A percentile compares a stretch with the other conserved stretches of the same genome.
These are phyloP conservation scores for Coprinellus micaceus DNA, from an alignment of 768 basidiomycete genomes.

Conservation along the genomic window DNA sequence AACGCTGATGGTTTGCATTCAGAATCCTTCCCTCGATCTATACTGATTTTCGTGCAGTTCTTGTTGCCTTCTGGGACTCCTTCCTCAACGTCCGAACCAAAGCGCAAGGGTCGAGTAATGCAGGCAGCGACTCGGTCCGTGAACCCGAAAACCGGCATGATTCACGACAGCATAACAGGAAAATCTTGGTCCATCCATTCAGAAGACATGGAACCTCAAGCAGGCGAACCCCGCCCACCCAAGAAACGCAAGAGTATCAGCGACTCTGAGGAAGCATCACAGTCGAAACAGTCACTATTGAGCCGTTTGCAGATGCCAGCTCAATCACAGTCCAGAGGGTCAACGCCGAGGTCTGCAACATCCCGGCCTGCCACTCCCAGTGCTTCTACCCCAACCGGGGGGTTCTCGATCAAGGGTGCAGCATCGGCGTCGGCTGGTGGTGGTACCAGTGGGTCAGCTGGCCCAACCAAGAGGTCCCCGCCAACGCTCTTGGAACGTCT, in stretches of 20 bases:
- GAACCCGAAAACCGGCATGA: background rate
- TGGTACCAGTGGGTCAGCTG: background rate
- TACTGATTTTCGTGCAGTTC: conserved; percentile 9
- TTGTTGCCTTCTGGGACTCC: background rate
- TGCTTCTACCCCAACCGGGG: conserved; percentile 3
- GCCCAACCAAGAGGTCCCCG: background rate
- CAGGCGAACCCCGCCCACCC: background rate
- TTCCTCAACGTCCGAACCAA: background rate
- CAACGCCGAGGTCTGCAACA: background rate
- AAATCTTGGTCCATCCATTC: background rate
- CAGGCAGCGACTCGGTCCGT: background rate
- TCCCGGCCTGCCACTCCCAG: conserved; percentile 1
- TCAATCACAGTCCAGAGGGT: too few relatives aligned
- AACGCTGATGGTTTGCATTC: conserved; percentile 57
- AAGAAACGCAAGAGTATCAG: background rate
- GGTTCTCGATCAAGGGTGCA: conserved; percentile 18
- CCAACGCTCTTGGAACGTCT: conserved; percentile 15
- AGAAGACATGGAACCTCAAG: background rate
- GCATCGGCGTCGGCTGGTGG: conserved; percentile 6
- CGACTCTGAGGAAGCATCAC: background rate
- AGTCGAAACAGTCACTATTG: conserved; percentile 7
- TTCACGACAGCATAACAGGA: background rate
- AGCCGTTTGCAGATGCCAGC: conserved; percentile 16
- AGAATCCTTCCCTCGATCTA: conserved; percentile 27
- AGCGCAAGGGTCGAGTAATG: background rate